Base-by-base conservation (phyloP, 192 early-diverging fungal species). In the Coemansia sp. region DNA sequence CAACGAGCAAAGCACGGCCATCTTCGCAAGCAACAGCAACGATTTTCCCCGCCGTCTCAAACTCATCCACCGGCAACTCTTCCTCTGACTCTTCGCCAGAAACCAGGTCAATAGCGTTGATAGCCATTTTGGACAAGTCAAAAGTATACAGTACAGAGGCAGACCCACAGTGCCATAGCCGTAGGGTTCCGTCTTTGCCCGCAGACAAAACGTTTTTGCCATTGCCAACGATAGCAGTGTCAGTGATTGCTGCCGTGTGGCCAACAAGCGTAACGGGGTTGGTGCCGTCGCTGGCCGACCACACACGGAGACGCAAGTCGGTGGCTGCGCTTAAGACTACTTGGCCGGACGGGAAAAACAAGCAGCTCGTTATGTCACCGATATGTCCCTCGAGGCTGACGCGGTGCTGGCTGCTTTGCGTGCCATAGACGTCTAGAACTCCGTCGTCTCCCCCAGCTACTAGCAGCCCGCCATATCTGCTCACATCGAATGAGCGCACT, bases 331-430 rank as follows among this genome's bases (percentile, higher is more conserved):
- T 89, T 10, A 93, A 78, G 7, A 89, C 75, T 1, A 92, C 90
- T 29, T 91, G 88, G 20, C 88, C 90, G 3, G 89, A 90, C 5
- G 92, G 92, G 61, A 93, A 93, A 74, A 93, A 91, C 50, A 74
- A 76, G 55, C 86, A 84, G 13, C 84, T 78, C 30, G 85, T 89
- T 43, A 91, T 69, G 65, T 92, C 90, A 37, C 86, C 87, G 24
- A 89, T 13, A 59, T 93, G 92, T 1, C 88, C 92, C 32, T 65
- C 69, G 18, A 83, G 71, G 43, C 56, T 40, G 22, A 71, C 68
- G 0, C 76, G 55, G 16, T 73, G 68, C 11, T 44, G 29, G n/a
- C 67, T 61, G 12, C 43, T 49, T 15, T 65, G 55, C 6, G 73
- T 63, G 7, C 76, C 77, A 43, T 84, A 79, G 12, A 84, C 71